These are phyloP conservation scores for Globisporangium middletonii DNA, from an alignment of 352 stramenopile species.

Conservation along the genomic window DNA sequence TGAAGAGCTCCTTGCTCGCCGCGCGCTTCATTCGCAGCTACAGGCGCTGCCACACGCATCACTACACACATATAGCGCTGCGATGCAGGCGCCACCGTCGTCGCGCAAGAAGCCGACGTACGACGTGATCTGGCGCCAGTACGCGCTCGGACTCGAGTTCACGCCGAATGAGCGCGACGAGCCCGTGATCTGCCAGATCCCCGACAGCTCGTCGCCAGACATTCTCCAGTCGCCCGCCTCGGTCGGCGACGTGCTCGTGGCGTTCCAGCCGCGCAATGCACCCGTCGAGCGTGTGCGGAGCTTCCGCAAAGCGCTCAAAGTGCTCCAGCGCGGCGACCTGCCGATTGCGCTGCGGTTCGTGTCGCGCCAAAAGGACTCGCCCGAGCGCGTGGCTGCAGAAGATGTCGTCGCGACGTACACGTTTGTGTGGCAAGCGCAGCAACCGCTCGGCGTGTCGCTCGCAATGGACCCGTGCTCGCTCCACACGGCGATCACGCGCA, in stretches of 20 bases:
- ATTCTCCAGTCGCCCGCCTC: conserved; percentile 43
- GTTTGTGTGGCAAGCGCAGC: conserved; percentile 44
- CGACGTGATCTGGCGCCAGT: conserved; percentile 56
- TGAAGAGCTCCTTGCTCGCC: too few relatives aligned
- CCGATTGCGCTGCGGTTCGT: conserved; percentile 62
- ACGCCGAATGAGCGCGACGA: conserved; percentile 60
- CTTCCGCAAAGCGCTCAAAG: conserved; percentile 45
- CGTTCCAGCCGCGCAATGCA: conserved; percentile 35
- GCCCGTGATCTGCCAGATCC: conserved; percentile 71
- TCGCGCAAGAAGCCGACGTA: conserved; percentile 19
- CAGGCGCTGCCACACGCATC: neutral
- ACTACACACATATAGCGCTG: neutral
- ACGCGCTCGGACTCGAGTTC: conserved; percentile 59
- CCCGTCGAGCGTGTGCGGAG: conserved; percentile 26
- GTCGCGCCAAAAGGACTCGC: conserved; percentile 43
- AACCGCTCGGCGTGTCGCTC: conserved; percentile 60
- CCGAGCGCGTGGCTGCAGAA: conserved; percentile 25
- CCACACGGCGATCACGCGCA: conserved; percentile 57
- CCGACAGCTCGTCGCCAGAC: conserved; percentile 30
- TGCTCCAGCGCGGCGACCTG: conserved; percentile 43
- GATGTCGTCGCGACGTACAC: conserved; percentile 41
- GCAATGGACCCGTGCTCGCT: conserved; percentile 75
- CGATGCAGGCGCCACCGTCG: conserved; percentile 3
- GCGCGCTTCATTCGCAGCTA: neutral
- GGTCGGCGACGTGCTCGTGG: conserved; percentile 61